These are phyloP conservation scores for Ceratobasidium sp. DNA, from an alignment of 1,284 basidiomycete species.

Conservation along the genomic window DNA sequence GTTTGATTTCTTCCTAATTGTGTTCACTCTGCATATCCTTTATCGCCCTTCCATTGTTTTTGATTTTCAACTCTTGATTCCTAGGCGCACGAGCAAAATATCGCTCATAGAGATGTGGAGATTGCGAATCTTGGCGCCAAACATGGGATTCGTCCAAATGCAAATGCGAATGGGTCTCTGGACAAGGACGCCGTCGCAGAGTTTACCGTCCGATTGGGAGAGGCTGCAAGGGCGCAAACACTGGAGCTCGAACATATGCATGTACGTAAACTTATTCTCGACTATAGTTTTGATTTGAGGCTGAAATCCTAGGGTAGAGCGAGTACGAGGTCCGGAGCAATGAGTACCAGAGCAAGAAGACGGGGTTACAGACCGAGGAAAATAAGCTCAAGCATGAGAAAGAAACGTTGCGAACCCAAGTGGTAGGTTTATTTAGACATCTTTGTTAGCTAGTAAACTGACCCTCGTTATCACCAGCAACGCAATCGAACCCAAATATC, in stretches of 20 bases:
- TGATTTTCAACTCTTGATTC: conserved; percentile 30
- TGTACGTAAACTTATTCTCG: conserved; percentile 57
- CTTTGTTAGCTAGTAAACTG: not conserved
- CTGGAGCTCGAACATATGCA: conserved; percentile 72
- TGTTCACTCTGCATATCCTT: conserved; percentile 13
- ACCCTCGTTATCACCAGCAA: conserved; percentile 55
- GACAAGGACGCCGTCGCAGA: conserved; percentile 76
- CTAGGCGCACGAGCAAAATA: conserved; percentile 82
- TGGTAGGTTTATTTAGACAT: conserved; percentile 59
- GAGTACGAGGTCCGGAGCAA: conserved; percentile 47
- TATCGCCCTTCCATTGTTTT: not conserved
- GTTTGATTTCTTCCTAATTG: not conserved
- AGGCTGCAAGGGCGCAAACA: conserved; percentile 70
- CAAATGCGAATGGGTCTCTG: conserved; percentile 58
- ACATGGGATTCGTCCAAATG: conserved; percentile 41
- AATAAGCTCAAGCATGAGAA: conserved; percentile 46
- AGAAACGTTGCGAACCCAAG: conserved; percentile 39
- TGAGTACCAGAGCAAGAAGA: conserved; percentile 56
- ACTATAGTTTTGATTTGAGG: not conserved
- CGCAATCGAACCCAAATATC: conserved; percentile 69
- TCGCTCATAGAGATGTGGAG: conserved; percentile 78
- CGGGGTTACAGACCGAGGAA: conserved; percentile 50
- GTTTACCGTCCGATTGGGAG: conserved; percentile 73
- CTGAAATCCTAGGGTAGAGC: conserved; percentile 32
- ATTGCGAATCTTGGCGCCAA: conserved; percentile 75